Base-by-base conservation (phyloP, 1,284 basidiomycete species). In the Trametes sp. region DNA sequence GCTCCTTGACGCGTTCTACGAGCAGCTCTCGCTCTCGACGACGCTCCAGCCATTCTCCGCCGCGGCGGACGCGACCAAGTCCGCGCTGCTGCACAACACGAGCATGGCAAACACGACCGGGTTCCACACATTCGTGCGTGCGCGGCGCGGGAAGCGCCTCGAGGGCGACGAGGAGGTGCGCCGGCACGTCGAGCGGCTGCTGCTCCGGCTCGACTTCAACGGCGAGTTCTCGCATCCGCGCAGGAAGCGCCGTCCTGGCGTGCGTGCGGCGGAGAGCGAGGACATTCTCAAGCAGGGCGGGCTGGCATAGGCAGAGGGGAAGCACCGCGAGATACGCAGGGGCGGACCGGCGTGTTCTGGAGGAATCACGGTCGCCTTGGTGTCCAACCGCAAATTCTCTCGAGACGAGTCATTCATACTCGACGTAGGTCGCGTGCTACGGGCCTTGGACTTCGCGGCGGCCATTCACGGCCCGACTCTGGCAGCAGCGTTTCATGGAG, bases 141-240 rank as follows among this genome's bases (percentile, higher is more conserved):
- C 79, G 64, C 74, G 84, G 78, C 73, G 83, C 70, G 62, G 75
- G 73, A 75, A 82, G 79, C 72, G 82, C 72, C 70, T 83, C 68
- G 84, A 87, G 48, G 75, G 80, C 63, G 76, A 83, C 44, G 90
- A 87, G 59, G 85, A 92, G 58, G 87, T 89, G 52, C 82, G 89
- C 46, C 80, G 93, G 65, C 93, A 94, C 73, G 82, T 95, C 19
- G 95, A 97, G 74, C 84, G 94, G 49, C 73, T 97, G 56, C 76
- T 96, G 51, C 79, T 96, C 49, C 83, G 94, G 36, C 76, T 97
- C 26, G 95, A 97, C 76, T 94, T 95, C 74, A 95, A 94, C 69
- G 91, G 90, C 4, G 87, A 84, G 51, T 86, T 94, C 71, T 93
- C 90, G 19, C 84, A 81, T 49, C 83, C 83, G 64, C 74, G 71